Percentiles rank a stretch among this genome's conserved stretches.
Conservation (phyloP, 768 basidiomycete genomes). For the Boletus speciosus region DNA sequence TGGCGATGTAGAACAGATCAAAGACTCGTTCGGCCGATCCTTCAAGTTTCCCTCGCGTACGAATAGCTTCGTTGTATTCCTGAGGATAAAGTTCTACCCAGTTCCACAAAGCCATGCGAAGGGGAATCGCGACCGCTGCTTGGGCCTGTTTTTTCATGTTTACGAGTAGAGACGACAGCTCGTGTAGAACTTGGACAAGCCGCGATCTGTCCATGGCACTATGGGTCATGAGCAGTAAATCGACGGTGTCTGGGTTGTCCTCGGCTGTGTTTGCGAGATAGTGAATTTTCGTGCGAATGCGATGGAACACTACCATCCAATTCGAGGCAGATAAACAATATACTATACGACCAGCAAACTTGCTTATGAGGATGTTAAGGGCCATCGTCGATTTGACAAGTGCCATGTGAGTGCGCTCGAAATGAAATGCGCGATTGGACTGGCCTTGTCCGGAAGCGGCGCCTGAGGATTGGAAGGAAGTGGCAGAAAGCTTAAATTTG, state of each 20-base stretch:
- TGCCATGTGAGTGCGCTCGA: conserved; percentile 63
- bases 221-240: conserved; percentile 75
- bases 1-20: conserved; percentile 63
- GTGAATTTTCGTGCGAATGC: conserved; percentile 68
- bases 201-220: conserved; percentile 68
- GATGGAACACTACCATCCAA: conserved; percentile 72
- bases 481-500: conserved; percentile 36
- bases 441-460: conserved; percentile 26
- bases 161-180: conserved; percentile 76
- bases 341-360: conserved; percentile 74
- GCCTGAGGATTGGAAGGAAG: conserved; percentile 40
- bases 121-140: conserved; percentile 62
- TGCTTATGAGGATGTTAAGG: conserved; percentile 60
- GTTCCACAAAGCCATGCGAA: conserved; percentile 83
- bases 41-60: conserved; percentile 62
- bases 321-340: conserved; percentile 87
- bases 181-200: conserved; percentile 70
- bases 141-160: conserved; percentile 78
- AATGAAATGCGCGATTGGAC: conserved; percentile 33
- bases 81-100: conserved; percentile 79
- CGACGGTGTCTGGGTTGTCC: conserved; percentile 62
- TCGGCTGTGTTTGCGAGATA: conserved; percentile 53
- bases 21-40: conserved; percentile 85
- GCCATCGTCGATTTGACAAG: conserved; percentile 52
- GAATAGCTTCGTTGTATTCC: conserved; percentile 74